Conservation (phyloP, 805 yeast species). For the Myxozyma neotropica region DNA sequence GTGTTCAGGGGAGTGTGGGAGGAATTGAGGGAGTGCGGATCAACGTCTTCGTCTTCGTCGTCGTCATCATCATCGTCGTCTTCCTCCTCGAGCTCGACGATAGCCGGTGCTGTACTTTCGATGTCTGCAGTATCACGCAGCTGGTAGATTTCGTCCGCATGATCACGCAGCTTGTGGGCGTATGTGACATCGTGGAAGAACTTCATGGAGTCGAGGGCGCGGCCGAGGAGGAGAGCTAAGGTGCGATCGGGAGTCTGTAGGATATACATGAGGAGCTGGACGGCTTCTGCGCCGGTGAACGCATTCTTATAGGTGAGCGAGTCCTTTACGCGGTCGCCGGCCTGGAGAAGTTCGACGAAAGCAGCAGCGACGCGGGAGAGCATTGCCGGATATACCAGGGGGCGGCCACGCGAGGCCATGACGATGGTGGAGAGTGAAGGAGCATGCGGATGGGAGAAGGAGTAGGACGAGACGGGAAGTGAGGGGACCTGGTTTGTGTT, state of each 20-base stretch:
- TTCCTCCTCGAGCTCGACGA: constrained; percentile 16
- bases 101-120: constrained; percentile 22
- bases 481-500: constrained; percentile 16
- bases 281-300: constrained; percentile 92
- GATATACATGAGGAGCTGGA: constrained; percentile 82
- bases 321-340: constrained; percentile 82
- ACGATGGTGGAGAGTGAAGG: constrained; percentile 46
- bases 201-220: constrained; percentile 92
- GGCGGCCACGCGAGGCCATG: constrained; percentile 54
- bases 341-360: constrained; percentile 67
- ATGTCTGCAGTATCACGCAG: constrained; percentile 47
- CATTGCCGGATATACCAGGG: constrained; percentile 86
- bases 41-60: constrained; percentile 6
- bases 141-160: constrained; percentile 82
- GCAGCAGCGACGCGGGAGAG: constrained; percentile 80
- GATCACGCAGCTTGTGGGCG: constrained; percentile 89
- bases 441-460: constrained; percentile 30
- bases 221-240: constrained; percentile 81
- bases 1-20: constrained; percentile 7
- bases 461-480: constrained; percentile 31
- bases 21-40: constrained; percentile 4
- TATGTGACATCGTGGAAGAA: constrained; percentile 94
- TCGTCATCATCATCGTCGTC: constrained; percentile 5
- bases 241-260: constrained; percentile 90
- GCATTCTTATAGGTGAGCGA: constrained; percentile 91